Evolutionary conservation across 495 filamentous ascomycete genomes (phyloP), one percentile per base, ranked within the genome.

Genomic region (Penicillium simplicissimum): DNA sequence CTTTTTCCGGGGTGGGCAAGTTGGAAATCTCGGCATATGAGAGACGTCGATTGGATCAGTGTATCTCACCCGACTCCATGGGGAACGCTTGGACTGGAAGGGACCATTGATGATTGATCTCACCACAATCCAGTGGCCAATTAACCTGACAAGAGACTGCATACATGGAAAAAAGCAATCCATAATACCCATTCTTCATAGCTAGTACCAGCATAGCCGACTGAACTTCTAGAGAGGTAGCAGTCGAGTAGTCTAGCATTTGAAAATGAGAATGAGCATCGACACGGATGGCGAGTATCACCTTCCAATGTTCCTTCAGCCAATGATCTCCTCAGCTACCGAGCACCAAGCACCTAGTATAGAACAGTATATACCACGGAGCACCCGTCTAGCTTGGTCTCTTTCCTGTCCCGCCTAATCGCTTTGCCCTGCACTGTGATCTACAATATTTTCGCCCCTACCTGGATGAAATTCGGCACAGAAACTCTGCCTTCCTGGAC

Each of bases 1-100:
- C 61, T 57, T 64, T 57, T 68, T 58, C 56, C 52, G 62, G 59
- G 60, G 54, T 59, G 55, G 65, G 64, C 56, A 52, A 62, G 42
- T 60, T 65, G 21, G 28, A 21, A 43, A 65, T 52, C 63, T 55
- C 66, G 59, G 57, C 47, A 59, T 34, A 55, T 60, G 51, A n/a
- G 13, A 37, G 45, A 36, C 43, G 35, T 45, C 51, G 36, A 60
- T 60, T 60, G 58, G 53, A 47, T 48, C 15, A 31, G 23, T 11
- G 37, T 35, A 34, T 45, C 25, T 43, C 57, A 31, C 28, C 28
- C 28, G 4, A 7, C 28, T 31, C 28, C 55, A 53, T 56, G 52
- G 36, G 48, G 4, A 61, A 57, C 58, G 31, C 40, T 59, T 53
- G 25, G 35, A 25, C 21, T 52, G 45, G 45, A 49, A 45, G 17